Conservation (phyloP, 2,329 filamentous ascomycete genomes). For the Colletotrichum scovillei region DNA sequence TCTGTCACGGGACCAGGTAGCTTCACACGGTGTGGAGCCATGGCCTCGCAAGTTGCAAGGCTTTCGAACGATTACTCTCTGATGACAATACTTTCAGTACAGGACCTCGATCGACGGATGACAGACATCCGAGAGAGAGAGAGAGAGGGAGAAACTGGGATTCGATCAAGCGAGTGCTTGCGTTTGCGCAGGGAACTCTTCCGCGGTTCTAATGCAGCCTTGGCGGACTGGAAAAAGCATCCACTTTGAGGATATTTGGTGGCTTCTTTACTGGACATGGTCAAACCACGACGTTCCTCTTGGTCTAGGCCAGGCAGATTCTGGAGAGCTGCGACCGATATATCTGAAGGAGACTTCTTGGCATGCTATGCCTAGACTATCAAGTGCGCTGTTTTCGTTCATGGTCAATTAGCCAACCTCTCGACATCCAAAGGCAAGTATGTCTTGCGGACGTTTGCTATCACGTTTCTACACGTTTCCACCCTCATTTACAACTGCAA, state of each 20-base stretch:
- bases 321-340: not conserved
- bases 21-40: slow-evolving; percentile 21
- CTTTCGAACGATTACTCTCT: not conserved
- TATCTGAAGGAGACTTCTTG: not conserved
- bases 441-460: not conserved
- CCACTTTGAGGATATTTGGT: not conserved
- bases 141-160: no score
- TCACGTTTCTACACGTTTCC: not conserved
- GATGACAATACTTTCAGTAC: not conserved
- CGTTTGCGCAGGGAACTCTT: not conserved
- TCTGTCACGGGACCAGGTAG: slow-evolving; percentile 20
- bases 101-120: not conserved
- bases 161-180: not conserved
- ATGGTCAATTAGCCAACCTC: not conserved
- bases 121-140: no score
- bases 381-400: not conserved
- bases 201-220: not conserved
- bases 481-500: not conserved
- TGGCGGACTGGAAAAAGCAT: not conserved
- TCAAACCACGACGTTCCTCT: not conserved
- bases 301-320: not conserved
- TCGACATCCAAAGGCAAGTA: not conserved
- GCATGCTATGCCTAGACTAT: not conserved
- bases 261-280: not conserved
- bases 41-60: not conserved